phyloP scores from a whole-genome alignment of 1,139 yeast genomes.

The Blastobotrys serpentis region DNA sequence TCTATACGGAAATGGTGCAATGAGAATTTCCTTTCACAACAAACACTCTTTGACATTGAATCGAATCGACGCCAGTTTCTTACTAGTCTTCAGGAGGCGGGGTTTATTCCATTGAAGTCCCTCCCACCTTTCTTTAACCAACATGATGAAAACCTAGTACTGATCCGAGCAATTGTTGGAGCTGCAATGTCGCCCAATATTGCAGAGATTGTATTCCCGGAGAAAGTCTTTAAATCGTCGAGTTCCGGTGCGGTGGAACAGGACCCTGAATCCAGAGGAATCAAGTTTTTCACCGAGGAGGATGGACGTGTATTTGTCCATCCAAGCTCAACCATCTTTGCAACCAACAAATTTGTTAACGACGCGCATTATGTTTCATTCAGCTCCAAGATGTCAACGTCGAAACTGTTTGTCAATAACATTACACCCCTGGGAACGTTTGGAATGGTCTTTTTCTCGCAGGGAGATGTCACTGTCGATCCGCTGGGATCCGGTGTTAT shows the following conservation, averaged over 20 bases:
- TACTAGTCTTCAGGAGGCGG: conserved; percentile 68
- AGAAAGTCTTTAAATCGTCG: conserved; percentile 68
- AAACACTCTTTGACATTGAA: conserved; percentile 66
- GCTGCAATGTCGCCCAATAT: conserved; percentile 83
- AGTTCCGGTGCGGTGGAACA: conserved; percentile 77
- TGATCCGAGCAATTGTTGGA: conserved; percentile 67
- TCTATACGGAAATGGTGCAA: conserved; percentile 51
- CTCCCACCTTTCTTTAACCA: conserved; percentile 41
- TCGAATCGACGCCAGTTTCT: conserved; percentile 69
- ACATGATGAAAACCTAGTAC: conserved; percentile 49
- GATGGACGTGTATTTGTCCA: conserved; percentile 65
- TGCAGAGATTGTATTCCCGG: conserved; percentile 79
- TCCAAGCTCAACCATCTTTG: conserved; percentile 75
- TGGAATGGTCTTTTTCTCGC: conserved; percentile 76
- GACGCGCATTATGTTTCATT: conserved; percentile 38
- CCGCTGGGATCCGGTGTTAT: conserved; percentile 46
- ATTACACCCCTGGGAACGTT: conserved; percentile 75
- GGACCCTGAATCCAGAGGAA: conserved; percentile 76
- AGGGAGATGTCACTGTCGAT: conserved; percentile 65
- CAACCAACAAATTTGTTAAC: conserved; percentile 37
- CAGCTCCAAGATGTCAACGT: conserved; percentile 48
- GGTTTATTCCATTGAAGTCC: conserved; percentile 54
- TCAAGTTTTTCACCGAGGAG: conserved; percentile 51
- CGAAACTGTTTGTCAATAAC: conserved; percentile 68
- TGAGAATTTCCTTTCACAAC: conserved; percentile 62